A percentile compares a stretch with the other conserved stretches of the same genome.
phyloP scores from a whole-genome alignment of 805 yeast genomes.

The Candida peoriensis region DNA sequence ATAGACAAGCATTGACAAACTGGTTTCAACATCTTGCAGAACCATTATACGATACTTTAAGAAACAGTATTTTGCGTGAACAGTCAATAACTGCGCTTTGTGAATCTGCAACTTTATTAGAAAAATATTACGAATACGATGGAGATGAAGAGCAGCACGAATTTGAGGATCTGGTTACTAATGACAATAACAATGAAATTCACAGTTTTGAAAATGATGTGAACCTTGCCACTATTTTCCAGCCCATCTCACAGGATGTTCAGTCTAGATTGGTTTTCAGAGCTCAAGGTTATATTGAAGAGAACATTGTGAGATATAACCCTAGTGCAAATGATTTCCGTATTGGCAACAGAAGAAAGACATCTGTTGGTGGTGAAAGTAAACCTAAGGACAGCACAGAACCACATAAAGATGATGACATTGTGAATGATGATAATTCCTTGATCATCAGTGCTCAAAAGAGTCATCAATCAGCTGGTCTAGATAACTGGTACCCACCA shows the following conservation, averaged over 20 bases:
- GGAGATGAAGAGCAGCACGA: conserved; percentile 42
- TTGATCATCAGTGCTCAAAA: conserved; percentile 1
- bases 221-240: conserved; percentile 57
- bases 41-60: conserved; percentile 67
- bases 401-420: conserved; percentile 6
- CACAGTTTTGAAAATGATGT: conserved; percentile 23
- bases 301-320: conserved; percentile 57
- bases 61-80: conserved; percentile 68
- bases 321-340: conserved; percentile 67
- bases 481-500: conserved; percentile 62
- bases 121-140: conserved; percentile 62
- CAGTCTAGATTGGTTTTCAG: conserved; percentile 80
- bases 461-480: conserved; percentile 8
- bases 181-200: conserved; percentile 22
- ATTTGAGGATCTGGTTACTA: conserved; percentile 1
- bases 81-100: conserved; percentile 62
- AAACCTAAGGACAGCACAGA: not conserved
- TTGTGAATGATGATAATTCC: conserved; percentile 5
- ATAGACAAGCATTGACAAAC: conserved; percentile 36
- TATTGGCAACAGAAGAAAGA: conserved; percentile 43
- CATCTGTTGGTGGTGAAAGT: not conserved
- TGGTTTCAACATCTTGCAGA: conserved; percentile 68
- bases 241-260: conserved; percentile 67
- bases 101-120: conserved; percentile 67
- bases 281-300: conserved; percentile 68